Conservation (phyloP, 1,284 basidiomycete species). For the Boletus mariae region DNA sequence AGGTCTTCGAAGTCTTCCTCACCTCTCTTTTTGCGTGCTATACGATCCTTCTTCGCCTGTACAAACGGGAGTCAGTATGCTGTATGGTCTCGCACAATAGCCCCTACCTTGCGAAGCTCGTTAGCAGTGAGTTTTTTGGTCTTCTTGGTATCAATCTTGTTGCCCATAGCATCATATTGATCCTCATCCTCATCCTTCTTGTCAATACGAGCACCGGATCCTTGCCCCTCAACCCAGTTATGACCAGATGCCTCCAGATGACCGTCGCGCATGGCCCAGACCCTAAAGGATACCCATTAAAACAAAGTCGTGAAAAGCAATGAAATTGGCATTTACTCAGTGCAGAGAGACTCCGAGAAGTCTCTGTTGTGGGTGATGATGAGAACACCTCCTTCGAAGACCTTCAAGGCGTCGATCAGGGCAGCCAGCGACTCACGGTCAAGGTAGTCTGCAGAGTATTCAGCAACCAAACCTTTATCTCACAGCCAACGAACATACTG, state of each 20-base stretch:
- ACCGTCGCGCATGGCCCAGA: constrained; percentile 95
- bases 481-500: constrained; percentile 45
- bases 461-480: constrained; percentile 1
- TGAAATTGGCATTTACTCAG: constrained; percentile 48
- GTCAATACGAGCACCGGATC: constrained; percentile 87
- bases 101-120: constrained; percentile 70
- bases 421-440: constrained; percentile 97
- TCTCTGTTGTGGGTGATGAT: constrained; percentile 97
- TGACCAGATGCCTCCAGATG: constrained; percentile 92
- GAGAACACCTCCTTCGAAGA: constrained; percentile 95
- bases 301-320: constrained; percentile 7
- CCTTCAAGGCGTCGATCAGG: constrained; percentile 93
- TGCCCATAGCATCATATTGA: constrained; percentile 91
- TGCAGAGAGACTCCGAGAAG: constrained; percentile 95
- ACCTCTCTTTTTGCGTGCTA: constrained; percentile 82
- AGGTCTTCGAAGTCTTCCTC: constrained; percentile 68
- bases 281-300: constrained; percentile 37
- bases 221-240: constrained; percentile 99
- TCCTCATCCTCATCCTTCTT: constrained; percentile 87
- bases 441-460: constrained; percentile 70
- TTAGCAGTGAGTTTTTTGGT: constrained; percentile 77
- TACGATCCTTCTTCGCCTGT: constrained; percentile 88
- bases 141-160: constrained; percentile 88
- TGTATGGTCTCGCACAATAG: constrained; percentile 14
- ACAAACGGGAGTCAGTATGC: constrained; percentile 12